These are phyloP conservation scores for Pichia kluyveri DNA, from an alignment of 805 yeast genomes.

Conservation along the genomic window DNA sequence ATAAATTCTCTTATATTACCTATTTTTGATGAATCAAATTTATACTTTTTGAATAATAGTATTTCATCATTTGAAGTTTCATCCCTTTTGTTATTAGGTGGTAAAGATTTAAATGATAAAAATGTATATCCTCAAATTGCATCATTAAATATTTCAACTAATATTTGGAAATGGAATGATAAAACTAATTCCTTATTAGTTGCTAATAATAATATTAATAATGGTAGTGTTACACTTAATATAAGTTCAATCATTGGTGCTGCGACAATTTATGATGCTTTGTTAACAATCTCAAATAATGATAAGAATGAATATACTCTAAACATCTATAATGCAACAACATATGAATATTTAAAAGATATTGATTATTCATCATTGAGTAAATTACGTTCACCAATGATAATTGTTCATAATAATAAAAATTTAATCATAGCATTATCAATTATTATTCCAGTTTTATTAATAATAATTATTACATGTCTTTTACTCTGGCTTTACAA, in stretches of 20 bases:
- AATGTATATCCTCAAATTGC: constrained; percentile 36
- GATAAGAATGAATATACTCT: constrained; percentile 22
- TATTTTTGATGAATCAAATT: constrained; percentile 28
- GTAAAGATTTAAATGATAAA: constrained; percentile 31
- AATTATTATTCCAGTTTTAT: constrained; percentile 34
- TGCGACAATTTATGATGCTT: constrained; percentile 40
- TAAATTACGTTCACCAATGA: constrained; percentile 2
- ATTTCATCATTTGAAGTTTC: constrained; percentile 27
- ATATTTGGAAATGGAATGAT: constrained; percentile 37
- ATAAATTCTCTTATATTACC: constrained; percentile 47
- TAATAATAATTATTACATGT: constrained; percentile 26
- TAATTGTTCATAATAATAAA: constrained; percentile 12
- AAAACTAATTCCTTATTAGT: constrained; percentile 19
- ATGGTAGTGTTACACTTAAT: constrained; percentile 11
- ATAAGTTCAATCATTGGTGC: constrained; percentile 33
- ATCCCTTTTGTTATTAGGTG: constrained; percentile 53
- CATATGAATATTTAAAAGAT: constrained; percentile 26
- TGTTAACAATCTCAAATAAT: constrained; percentile 31
- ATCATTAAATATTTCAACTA: constrained; percentile 28
- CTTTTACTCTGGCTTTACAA: constrained; percentile 22
- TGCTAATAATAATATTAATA: constrained; percentile 12
- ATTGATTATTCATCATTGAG: constrained; percentile 24
- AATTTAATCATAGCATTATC: constrained; percentile 37
- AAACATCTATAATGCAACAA: constrained; percentile 33
- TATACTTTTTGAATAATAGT: constrained; percentile 16